Evolutionary conservation across 805 yeast genomes (phyloP), one percentile per base, ranked within the genome.

Genomic region (Candida boidinii): DNA sequence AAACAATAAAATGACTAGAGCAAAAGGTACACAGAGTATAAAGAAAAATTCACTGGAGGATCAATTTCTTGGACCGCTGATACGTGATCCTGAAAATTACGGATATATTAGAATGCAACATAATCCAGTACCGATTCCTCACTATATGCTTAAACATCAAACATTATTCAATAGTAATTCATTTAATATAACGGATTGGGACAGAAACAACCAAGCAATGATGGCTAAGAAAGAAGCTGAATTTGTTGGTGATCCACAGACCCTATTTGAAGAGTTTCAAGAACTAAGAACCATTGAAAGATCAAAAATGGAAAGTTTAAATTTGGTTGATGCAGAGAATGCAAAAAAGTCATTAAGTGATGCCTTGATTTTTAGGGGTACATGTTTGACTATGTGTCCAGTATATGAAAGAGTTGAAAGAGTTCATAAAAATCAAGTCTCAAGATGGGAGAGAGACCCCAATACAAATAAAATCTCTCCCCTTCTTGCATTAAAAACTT

Each of bases 381-480:
- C 94, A 1, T 92, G 98, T 55, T 53, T 63, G 28, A 95, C 86
- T 39, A 92, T 90, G 97, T 92, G 98, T 55, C 97, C 99, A 1
- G 73, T 75, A 0, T 90, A 79, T 58, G 98, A 92, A 58, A 70
- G 97, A 46, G 81, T 88, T 1, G 70, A 95, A 50, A 70, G 99
- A 58, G 72, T 81, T 3, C 74, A 79, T 36, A 95, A 92, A 52
- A 86, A 87, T 46, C 88, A 88, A 45, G 92, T 87, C 23, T 79
- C 83, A 36, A 64, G 70, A 8, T 67, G 79, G 45, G 98, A 92
- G 57, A 78, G 67, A 41, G 86, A 80, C 39, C 72, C 77, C 2
- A 60, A 60, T 0, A 65, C 74, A 3, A 74, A 74, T 4, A 68
- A 61, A 39, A 79, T 86, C 5, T 67, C 84, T 1, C 53, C 71